Percentiles rank a stretch among this genome's conserved stretches.
Conservation (phyloP, 345 rosid species). For the Lepidium aucheri region DNA sequence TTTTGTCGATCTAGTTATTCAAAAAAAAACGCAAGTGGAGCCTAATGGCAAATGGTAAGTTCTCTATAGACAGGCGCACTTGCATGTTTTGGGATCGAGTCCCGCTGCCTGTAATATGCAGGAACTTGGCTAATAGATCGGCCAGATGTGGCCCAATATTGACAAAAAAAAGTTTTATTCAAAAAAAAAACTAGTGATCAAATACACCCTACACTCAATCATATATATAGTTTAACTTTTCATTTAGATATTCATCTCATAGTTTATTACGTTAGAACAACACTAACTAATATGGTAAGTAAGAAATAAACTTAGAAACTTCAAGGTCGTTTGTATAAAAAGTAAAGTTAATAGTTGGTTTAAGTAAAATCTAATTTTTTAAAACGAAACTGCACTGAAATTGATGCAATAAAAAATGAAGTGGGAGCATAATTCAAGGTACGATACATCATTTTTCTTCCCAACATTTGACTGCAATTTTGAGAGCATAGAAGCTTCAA, state of each 20-base stretch:
- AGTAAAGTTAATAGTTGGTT: not conserved
- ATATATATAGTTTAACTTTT: too few species aligned
- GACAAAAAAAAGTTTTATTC: too few species aligned
- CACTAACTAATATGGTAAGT: not conserved
- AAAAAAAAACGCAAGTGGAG: too few species aligned
- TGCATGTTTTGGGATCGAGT: too few species aligned
- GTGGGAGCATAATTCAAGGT: conserved; percentile 33
- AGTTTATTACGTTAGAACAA: not conserved
- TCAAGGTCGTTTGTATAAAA: not conserved
- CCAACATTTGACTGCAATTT: conserved; percentile 36
- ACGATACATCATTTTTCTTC: conserved; percentile 32
- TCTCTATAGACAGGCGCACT: too few species aligned
- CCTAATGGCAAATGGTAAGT: too few species aligned
- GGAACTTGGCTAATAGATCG: too few species aligned
- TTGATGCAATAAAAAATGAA: conserved; percentile 26
- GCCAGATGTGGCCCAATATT: too few species aligned
- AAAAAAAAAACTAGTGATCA: too few species aligned
- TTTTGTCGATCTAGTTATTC: too few species aligned
- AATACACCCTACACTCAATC: too few species aligned
- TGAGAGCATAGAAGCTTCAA: conserved; percentile 36
- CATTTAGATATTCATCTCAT: not conserved
- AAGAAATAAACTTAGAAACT: not conserved
- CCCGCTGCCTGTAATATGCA: too few species aligned
- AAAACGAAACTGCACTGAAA: conserved; percentile 25
- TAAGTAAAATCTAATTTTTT: not conserved